Evolutionary conservation across 2,329 filamentous ascomycete genomes (phyloP).

Genomic region (Exophiala sp.): DNA sequence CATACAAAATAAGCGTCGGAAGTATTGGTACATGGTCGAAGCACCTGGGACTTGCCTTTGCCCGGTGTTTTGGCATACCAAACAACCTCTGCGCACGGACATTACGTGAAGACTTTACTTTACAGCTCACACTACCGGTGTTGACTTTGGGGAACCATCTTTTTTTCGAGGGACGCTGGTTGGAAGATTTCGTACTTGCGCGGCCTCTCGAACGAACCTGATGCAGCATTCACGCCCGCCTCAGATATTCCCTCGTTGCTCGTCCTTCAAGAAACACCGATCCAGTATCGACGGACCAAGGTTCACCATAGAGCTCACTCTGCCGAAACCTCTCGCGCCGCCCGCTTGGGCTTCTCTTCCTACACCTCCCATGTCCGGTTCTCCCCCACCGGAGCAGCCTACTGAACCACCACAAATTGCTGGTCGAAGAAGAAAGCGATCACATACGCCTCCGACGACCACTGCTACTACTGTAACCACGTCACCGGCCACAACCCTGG

Average conservation of each 20-base stretch:
- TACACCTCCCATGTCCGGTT: slow-evolving; percentile 44
- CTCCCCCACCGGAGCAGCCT: slow-evolving; percentile 37
- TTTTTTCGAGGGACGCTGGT: not conserved
- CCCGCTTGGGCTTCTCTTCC: slow-evolving; percentile 39
- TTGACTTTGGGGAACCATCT: not conserved
- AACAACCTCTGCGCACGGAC: slow-evolving; percentile 15
- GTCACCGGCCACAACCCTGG: slow-evolving; percentile 15
- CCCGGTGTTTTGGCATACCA: slow-evolving; percentile 10
- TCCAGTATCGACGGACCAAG: slow-evolving; percentile 29
- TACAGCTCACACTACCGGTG: not conserved
- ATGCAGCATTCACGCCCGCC: slow-evolving; percentile 28
- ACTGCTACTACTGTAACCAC: slow-evolving; percentile 17
- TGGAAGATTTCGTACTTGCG: not conserved
- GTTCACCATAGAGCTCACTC: slow-evolving; percentile 30
- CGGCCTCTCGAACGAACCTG: slow-evolving; percentile 11
- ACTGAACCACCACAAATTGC: slow-evolving; percentile 37
- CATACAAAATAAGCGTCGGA: slow-evolving; percentile 25
- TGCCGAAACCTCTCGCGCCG: slow-evolving; percentile 28
- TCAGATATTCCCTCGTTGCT: slow-evolving; percentile 19
- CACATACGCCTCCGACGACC: slow-evolving; percentile 30
- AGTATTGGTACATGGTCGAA: slow-evolving; percentile 19
- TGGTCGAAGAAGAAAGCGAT: slow-evolving; percentile 33
- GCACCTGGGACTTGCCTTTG: slow-evolving; percentile 3
- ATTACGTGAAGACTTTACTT: slow-evolving; percentile 9
- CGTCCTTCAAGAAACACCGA: slow-evolving; percentile 30